phyloP scores from a whole-genome alignment of 169 alveolate genomes.

The Pseudocohnilembus persalinus region DNA sequence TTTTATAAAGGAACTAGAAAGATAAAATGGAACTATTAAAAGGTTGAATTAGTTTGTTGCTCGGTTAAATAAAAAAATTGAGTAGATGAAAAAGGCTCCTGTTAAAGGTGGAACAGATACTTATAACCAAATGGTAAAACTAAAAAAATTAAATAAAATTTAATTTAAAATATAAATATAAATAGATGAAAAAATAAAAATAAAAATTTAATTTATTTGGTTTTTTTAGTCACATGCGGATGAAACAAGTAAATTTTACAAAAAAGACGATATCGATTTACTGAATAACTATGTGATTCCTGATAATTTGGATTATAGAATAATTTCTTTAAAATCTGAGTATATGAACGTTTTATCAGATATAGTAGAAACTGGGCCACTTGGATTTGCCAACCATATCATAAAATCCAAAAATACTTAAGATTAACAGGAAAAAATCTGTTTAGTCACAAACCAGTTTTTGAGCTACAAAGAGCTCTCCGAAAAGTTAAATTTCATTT shows the following conservation, averaged over 20 bases:
- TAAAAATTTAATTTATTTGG: slow-evolving; percentile 2
- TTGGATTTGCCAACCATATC: slow-evolving; percentile 20
- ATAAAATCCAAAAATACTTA: slow-evolving; percentile 8
- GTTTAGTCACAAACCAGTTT: slow-evolving; percentile 15
- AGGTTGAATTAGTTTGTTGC: slow-evolving; percentile 13
- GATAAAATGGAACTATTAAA: slow-evolving; percentile 27
- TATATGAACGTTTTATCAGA: slow-evolving; percentile 26
- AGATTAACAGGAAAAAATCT: slow-evolving; percentile 13
- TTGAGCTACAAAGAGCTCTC: slow-evolving; percentile 39
- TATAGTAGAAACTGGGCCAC: slow-evolving; percentile 23
- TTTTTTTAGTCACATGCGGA: background rate
- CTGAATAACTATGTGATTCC: slow-evolving; percentile 42
- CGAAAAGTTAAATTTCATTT: slow-evolving; percentile 33
- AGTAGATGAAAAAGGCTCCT: slow-evolving; percentile 23
- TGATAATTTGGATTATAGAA: slow-evolving; percentile 34
- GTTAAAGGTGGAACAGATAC: slow-evolving; percentile 8
- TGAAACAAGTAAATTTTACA: background rate
- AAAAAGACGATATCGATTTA: slow-evolving; percentile 44
- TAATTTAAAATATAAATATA: no score
- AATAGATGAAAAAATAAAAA: no score
- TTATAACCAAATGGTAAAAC: no score
- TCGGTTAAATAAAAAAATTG: slow-evolving; percentile 39
- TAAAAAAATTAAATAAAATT: no score
- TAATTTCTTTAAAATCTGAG: slow-evolving; percentile 33
- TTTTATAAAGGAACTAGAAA: slow-evolving; percentile 31